Conservation (phyloP, 768 basidiomycete genomes). For the Holtermannia corniformis region DNA sequence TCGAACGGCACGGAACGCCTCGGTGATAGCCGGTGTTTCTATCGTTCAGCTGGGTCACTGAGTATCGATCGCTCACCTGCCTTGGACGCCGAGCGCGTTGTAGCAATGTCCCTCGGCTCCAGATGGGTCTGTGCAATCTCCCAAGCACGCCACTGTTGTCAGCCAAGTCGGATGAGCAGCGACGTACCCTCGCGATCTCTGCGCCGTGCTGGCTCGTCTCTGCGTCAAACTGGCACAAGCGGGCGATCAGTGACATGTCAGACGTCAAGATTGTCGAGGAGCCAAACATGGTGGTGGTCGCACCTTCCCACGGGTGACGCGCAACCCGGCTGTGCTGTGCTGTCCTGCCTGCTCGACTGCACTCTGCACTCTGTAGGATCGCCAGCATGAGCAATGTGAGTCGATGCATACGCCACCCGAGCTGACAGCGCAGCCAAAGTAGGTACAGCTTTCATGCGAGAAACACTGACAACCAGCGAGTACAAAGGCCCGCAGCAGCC, state of each 20-base stretch:
- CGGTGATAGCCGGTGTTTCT: slow-evolving; percentile 22
- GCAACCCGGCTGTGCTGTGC: slow-evolving; percentile 14
- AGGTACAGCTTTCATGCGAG: too few relatives aligned
- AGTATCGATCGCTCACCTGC: slow-evolving; percentile 8
- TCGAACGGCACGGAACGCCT: slow-evolving; percentile 11
- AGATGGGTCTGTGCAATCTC: slow-evolving; percentile 11
- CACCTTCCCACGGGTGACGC: not conserved
- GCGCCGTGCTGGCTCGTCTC: not conserved
- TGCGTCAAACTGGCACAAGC: too few relatives aligned
- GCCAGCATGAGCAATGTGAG: too few relatives aligned
- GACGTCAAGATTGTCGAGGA: too few relatives aligned
- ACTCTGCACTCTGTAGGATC: slow-evolving; percentile 20
- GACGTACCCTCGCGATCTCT: not conserved
- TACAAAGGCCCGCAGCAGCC: not conserved
- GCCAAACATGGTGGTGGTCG: too few relatives aligned
- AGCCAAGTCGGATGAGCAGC: not conserved
- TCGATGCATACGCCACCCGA: too few relatives aligned
- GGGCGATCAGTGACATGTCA: too few relatives aligned
- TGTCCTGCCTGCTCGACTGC: slow-evolving; percentile 18
- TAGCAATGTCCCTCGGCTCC: slow-evolving; percentile 18
- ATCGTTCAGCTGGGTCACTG: not conserved
- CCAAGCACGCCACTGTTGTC: slow-evolving; percentile 10
- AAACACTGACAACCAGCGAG: too few relatives aligned
- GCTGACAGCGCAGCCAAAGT: too few relatives aligned
- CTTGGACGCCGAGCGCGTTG: slow-evolving; percentile 6